Base-by-base conservation (phyloP, 352 stramenopile species). In the Thalassiosira ordinaria region DNA sequence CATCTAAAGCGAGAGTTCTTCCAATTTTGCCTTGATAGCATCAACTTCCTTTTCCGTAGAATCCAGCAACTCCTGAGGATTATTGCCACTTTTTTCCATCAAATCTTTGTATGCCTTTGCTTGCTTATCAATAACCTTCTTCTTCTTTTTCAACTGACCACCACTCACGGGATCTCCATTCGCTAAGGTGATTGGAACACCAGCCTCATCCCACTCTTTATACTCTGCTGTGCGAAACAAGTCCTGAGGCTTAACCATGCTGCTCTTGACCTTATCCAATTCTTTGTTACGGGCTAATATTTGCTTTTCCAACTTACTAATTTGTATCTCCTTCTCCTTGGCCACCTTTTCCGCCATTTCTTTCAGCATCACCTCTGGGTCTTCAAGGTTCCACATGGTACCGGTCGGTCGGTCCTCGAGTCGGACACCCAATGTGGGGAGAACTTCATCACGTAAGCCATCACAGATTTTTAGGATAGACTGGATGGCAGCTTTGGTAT, bases 351-450 rank as follows among this genome's bases (percentile, higher is more conserved):
- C 63, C 71, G 89, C 82, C 29, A 91, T 81, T 80, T 95, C 88
- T 46, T 74, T 87, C 37, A 84, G 56, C 52, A 93, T 87, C 9
- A 81, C 80, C 68, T 81, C 84, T 0, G 89, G 89, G 66, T 94
- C 84, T 74, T 87, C 89, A 20, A 92, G 71, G 20, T 94, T 94
- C 89, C 89, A 94, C 46, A 92, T 80, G 2, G 85, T 90, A 18
- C 77, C 81, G 27, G 84, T 86, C 20, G 85, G 72, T 35, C 79
- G 79, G 70, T 95, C 91, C 81, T 95, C 91, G n/a, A 95, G 75
- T 27, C 89, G 87, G 47, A 95, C 89, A 62, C 91, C 91, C 11
- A 95, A 65, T 11, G 71, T 81, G 4, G 88, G 85, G 7, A 95
- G 70, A 0, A 82, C 76, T 64, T 90, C 84, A 76, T 94, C 90